Evolutionary conservation across 2,329 filamentous ascomycete genomes (phyloP).

Genomic region (Diaporthe sp.): DNA sequence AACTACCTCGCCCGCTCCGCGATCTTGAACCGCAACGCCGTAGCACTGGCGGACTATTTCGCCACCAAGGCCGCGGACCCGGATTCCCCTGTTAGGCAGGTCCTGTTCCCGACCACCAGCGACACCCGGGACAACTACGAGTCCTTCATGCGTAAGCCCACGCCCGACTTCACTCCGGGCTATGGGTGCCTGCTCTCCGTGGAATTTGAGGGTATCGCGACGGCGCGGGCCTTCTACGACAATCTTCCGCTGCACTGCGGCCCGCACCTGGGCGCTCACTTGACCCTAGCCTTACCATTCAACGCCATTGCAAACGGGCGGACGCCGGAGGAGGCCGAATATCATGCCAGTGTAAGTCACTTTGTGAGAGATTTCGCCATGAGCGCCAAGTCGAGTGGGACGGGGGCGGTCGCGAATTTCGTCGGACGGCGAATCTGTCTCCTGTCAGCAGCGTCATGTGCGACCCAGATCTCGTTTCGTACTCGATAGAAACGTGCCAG

Average conservation of each 20-base stretch:
- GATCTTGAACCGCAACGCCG: constrained; percentile 66
- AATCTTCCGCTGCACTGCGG: constrained; percentile 62
- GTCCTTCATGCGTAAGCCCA: constrained; percentile 52
- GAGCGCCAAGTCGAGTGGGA: too few relatives aligned
- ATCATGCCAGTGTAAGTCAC: constrained; percentile 47
- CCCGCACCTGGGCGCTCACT: constrained; percentile 67
- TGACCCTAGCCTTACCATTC: constrained; percentile 64
- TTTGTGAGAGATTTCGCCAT: neutral
- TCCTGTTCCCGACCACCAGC: constrained; percentile 59
- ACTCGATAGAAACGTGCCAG: neutral
- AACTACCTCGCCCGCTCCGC: constrained; percentile 68
- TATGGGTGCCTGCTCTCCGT: constrained; percentile 69
- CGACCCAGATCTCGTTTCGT: too few relatives aligned
- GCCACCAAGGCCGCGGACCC: constrained; percentile 51
- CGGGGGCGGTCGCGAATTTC: too few relatives aligned
- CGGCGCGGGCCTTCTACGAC: constrained; percentile 64
- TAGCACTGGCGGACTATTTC: constrained; percentile 60
- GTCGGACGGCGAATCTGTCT: neutral
- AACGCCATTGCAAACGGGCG: constrained; percentile 59
- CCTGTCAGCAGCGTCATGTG: too few relatives aligned
- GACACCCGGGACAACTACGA: constrained; percentile 54
- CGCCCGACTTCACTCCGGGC: constrained; percentile 62
- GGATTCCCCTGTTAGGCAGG: constrained; percentile 56
- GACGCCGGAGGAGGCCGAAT: constrained; percentile 52
- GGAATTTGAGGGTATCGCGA: constrained; percentile 59